Conservation (phyloP, 345 rosid genomes). For the Citrus reticulata region DNA sequence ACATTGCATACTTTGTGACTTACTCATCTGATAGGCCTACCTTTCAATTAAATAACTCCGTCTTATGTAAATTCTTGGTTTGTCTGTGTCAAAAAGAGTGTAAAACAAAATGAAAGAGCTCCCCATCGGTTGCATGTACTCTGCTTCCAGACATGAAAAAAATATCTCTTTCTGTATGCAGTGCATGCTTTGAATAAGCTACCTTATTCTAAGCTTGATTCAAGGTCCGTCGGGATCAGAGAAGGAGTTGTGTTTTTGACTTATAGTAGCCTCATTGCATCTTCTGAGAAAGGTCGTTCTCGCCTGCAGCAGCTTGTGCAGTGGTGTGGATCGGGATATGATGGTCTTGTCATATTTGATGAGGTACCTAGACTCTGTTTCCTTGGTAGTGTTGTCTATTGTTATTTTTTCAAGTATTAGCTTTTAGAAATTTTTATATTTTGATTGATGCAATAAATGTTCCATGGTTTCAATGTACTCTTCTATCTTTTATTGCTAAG, state of each 20-base stretch:
- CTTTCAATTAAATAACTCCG: background rate
- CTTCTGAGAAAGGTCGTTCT: slow-evolving; percentile 98
- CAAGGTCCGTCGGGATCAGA: slow-evolving; percentile 81
- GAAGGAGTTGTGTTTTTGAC: slow-evolving; percentile 95
- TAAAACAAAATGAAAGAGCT: background rate
- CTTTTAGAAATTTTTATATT: background rate
- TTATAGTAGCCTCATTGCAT: slow-evolving; percentile 96
- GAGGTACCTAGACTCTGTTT: slow-evolving; percentile 49
- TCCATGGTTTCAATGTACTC: slow-evolving; percentile 18
- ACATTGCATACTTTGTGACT: background rate
- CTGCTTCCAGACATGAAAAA: slow-evolving; percentile 11
- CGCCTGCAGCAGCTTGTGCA: slow-evolving; percentile 98
- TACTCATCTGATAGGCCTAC: background rate
- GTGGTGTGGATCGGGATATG: slow-evolving; percentile 89
- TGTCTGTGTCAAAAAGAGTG: background rate
- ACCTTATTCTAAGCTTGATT: slow-evolving; percentile 95
- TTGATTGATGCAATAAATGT: slow-evolving; percentile 17
- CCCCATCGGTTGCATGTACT: background rate
- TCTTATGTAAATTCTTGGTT: background rate
- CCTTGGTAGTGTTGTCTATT: slow-evolving; percentile 15
- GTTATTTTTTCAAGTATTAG: background rate
- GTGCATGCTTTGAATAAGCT: slow-evolving; percentile 98
- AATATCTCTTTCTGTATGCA: slow-evolving; percentile 36
- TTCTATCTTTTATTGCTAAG: slow-evolving; percentile 28
- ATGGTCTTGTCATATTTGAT: slow-evolving; percentile 90